Evolutionary conservation across 2,329 filamentous ascomycete species (phyloP).

Genomic region (Sporothrix brunneoviolacea): DNA sequence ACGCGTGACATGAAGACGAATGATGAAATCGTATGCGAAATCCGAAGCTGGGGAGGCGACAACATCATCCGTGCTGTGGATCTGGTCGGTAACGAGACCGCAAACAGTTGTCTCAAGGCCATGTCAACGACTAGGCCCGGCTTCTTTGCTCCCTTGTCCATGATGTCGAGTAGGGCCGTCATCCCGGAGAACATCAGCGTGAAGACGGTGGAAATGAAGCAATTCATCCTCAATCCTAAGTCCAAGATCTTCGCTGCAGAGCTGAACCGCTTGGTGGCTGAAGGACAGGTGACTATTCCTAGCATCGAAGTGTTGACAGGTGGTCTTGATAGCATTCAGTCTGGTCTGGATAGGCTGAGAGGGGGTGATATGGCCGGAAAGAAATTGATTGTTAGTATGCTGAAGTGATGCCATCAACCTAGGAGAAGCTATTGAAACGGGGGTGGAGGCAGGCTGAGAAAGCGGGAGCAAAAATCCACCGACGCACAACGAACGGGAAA

Average conservation of each 20-base stretch:
- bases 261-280: conserved; percentile 27
- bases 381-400: no score
- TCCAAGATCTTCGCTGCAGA: conserved; percentile 24
- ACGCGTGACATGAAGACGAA: conserved; percentile 27
- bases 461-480: no score
- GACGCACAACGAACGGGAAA: no score
- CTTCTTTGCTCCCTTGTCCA: conserved; percentile 31
- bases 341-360: conserved; percentile 28
- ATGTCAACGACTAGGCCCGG: conserved; percentile 18
- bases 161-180: conserved; percentile 23
- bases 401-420: no score
- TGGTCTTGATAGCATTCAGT: conserved; percentile 25
- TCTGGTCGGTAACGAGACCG: conserved; percentile 31
- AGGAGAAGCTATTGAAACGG: no score
- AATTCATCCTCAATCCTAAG: conserved; percentile 28
- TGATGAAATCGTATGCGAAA: conserved; percentile 27
- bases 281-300: conserved; percentile 23
- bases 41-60: conserved; percentile 22
- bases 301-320: conserved; percentile 27
- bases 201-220: conserved; percentile 34
- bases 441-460: no score
- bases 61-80: conserved; percentile 29
- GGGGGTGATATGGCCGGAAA: no score
- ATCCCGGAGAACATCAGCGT: conserved; percentile 26
- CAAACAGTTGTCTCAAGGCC: conserved; percentile 22